These are phyloP conservation scores for Cyberlindnera saturnus DNA, from an alignment of 805 yeast species.

Conservation along the genomic window DNA sequence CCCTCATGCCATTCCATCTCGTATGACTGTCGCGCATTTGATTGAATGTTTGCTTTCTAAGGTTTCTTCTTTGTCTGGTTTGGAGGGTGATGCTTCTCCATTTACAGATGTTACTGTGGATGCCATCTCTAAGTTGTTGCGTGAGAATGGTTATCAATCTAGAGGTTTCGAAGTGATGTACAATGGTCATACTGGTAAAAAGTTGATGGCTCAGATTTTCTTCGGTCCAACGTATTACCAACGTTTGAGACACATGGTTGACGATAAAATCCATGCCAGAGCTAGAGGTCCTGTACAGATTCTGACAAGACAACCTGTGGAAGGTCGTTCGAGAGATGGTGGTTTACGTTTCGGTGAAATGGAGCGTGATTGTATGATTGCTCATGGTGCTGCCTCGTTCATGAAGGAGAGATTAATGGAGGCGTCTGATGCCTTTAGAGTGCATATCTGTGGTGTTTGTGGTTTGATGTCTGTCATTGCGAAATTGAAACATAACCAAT, in stretches of 20 bases:
- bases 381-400: constrained; percentile 99
- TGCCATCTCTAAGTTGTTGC: constrained; percentile 83
- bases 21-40: constrained; percentile 99
- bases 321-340: constrained; percentile 99
- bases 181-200: constrained; percentile 98
- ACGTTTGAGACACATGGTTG: constrained; percentile 98
- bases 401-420: constrained; percentile 97
- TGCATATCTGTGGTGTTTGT: constrained; percentile 96
- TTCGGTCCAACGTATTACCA: constrained; percentile 99
- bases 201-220: constrained; percentile 95
- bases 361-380: constrained; percentile 99
- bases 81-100: constrained; percentile 99
- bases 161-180: constrained; percentile 99
- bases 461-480: constrained; percentile 98
- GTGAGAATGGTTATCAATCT: constrained; percentile 95
- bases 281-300: constrained; percentile 99
- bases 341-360: constrained; percentile 98
- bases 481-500: constrained; percentile 93
- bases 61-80: constrained; percentile 90
- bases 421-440: constrained; percentile 98
- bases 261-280: constrained; percentile 97
- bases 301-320: constrained; percentile 96
- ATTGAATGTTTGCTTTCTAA: constrained; percentile 95
- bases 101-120: constrained; percentile 98
- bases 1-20: constrained; percentile 99